A percentile compares a stretch with the other conserved stretches of the same genome.
phyloP scores from a whole-genome alignment of 139 green algal species.

The Prasinococcaceae sp. region DNA sequence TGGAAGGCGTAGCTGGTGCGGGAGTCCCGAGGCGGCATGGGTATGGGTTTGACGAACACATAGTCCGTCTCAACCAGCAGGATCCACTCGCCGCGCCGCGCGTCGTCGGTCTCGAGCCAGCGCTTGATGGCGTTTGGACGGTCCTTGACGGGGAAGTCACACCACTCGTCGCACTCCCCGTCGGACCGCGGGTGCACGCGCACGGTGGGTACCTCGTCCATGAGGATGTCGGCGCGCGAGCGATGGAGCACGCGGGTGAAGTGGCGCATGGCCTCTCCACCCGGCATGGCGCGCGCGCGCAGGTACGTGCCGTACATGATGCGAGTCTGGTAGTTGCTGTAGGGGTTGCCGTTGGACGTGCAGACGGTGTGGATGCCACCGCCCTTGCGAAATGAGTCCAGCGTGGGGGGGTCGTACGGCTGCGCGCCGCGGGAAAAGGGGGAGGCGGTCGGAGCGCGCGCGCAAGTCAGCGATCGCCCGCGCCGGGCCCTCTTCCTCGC shows the following conservation, averaged over 20 bases:
- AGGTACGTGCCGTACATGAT: slow-evolving; percentile 79
- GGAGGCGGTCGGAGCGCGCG: no score
- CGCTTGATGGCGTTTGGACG: slow-evolving; percentile 61
- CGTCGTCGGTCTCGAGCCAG: slow-evolving; percentile 22
- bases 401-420: no score
- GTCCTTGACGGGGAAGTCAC: slow-evolving; percentile 71
- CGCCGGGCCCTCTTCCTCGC: no score
- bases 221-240: slow-evolving; percentile 3
- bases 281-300: no score
- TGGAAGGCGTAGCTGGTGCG: slow-evolving; percentile 1
- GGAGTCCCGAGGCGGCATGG: slow-evolving; percentile 1
- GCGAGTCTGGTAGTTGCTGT: slow-evolving; percentile 75
- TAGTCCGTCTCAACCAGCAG: slow-evolving; percentile 10
- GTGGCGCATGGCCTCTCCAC: no score
- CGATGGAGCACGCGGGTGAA: slow-evolving; percentile 71
- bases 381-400: no score
- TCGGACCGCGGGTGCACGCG: slow-evolving; percentile 39
- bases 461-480: no score
- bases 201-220: slow-evolving; percentile 23
- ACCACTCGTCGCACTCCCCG: slow-evolving; percentile 58
- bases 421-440: no score
- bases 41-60: background rate
- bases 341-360: slow-evolving; percentile 68
- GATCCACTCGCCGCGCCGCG: background rate
- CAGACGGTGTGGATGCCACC: slow-evolving; percentile 65